phyloP scores from a whole-genome alignment of 208 protist genomes.

The Leishmania tropica region DNA sequence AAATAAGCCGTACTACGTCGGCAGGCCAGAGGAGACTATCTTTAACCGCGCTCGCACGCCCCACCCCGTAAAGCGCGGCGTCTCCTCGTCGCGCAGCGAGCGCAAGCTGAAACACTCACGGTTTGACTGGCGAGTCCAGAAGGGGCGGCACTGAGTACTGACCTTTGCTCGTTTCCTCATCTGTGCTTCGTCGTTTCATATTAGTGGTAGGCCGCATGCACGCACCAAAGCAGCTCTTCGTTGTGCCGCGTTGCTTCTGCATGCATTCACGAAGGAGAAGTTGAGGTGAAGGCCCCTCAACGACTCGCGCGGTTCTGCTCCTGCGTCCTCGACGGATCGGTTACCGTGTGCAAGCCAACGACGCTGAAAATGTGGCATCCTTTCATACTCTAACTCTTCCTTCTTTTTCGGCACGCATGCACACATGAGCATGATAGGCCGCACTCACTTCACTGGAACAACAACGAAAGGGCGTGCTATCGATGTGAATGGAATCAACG shows the following conservation, averaged over 20 bases:
- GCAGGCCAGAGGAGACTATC: conserved; percentile 73
- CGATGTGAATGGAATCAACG: neutral
- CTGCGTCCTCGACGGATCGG: neutral
- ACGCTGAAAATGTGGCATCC: neutral
- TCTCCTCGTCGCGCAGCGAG: conserved; percentile 64
- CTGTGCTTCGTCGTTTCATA: neutral
- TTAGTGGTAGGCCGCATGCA: neutral
- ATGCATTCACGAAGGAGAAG: neutral
- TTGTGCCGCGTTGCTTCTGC: neutral
- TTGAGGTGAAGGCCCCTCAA: neutral
- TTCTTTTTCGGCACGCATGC: neutral
- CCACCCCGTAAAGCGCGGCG: conserved; percentile 73
- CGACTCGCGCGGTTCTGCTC: neutral
- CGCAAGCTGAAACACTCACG: conserved; percentile 79
- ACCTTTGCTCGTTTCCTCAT: neutral
- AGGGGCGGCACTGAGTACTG: conserved; percentile 32
- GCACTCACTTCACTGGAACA: neutral
- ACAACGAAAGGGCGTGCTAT: neutral
- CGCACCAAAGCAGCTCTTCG: neutral
- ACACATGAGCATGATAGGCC: neutral
- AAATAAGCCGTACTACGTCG: conserved; percentile 90
- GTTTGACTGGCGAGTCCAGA: conserved; percentile 76
- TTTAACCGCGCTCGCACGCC: conserved; percentile 80
- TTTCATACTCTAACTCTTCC: neutral
- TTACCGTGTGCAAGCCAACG: neutral